phyloP scores from a whole-genome alignment of 192 early-diverging fungal species.

The Jimgerdemannia lactiflua region DNA sequence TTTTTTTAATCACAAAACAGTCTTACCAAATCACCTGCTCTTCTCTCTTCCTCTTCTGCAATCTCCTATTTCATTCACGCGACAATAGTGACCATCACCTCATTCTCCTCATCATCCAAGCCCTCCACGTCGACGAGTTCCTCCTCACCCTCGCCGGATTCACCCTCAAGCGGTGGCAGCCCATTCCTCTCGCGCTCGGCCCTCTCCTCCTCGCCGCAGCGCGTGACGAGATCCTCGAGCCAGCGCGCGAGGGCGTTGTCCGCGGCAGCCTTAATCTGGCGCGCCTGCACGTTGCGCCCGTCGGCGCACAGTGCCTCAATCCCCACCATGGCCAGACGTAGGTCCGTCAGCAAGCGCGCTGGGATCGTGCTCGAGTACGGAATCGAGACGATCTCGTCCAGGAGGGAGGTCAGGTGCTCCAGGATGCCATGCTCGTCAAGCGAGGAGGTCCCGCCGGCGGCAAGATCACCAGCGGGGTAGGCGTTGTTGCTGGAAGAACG shows the following conservation, averaged over 20 bases:
- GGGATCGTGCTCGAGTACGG: background rate
- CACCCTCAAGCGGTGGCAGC: background rate
- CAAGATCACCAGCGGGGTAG: background rate
- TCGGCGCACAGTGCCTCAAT: background rate
- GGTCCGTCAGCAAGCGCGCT: background rate
- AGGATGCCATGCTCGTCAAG: background rate
- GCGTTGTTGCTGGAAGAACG: background rate
- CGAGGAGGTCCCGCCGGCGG: background rate
- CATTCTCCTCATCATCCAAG: background rate
- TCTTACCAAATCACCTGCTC: background rate
- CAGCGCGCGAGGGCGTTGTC: background rate
- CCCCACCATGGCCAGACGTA: background rate
- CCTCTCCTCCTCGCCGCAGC: background rate
- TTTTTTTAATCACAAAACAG: background rate
- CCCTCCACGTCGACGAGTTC: background rate
- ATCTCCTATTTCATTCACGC: background rate
- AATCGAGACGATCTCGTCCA: background rate
- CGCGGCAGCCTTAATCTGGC: background rate
- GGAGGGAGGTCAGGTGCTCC: background rate
- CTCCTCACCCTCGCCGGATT: background rate
- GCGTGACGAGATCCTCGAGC: background rate
- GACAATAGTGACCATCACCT: background rate
- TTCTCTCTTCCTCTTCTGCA: background rate
- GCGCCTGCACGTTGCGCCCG: background rate
- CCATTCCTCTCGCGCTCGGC: background rate